phyloP scores from a whole-genome alignment of 441 rosid species.

The Gossypium davidsonii region DNA sequence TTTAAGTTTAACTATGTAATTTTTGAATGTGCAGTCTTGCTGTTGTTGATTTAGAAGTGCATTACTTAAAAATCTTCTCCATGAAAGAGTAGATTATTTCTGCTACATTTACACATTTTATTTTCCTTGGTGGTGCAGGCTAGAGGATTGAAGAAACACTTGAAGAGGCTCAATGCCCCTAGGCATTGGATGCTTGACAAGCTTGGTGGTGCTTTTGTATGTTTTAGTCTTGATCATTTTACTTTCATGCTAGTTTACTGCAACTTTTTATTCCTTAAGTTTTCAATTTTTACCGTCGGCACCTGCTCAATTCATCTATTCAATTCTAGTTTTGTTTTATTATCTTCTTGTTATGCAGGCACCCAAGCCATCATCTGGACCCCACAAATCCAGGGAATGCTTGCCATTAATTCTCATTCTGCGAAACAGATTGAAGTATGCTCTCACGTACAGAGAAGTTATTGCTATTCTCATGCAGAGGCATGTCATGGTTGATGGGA shows the following conservation, averaged over 20 bases:
- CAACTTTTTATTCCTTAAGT: neutral
- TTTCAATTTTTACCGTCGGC: neutral
- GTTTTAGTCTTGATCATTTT: neutral
- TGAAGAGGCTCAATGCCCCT: slow-evolving; percentile 66
- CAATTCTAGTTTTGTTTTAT: neutral
- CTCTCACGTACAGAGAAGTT: slow-evolving; percentile 64
- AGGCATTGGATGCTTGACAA: slow-evolving; percentile 67
- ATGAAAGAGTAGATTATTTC: neutral
- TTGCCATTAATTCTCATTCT: slow-evolving; percentile 62
- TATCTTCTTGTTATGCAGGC: slow-evolving; percentile 34
- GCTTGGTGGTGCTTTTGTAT: slow-evolving; percentile 63
- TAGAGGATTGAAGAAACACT: slow-evolving; percentile 51
- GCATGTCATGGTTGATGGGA: slow-evolving; percentile 60
- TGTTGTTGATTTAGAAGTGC: neutral
- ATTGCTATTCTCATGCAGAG: slow-evolving; percentile 70
- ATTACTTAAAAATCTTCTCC: neutral
- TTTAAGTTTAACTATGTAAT: neutral
- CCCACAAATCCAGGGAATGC: slow-evolving; percentile 82
- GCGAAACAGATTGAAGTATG: slow-evolving; percentile 73
- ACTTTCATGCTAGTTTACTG: neutral
- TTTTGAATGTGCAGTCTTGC: neutral
- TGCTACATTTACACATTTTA: neutral
- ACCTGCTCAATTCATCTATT: neutral
- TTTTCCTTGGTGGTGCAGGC: slow-evolving; percentile 23
- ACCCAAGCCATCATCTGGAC: slow-evolving; percentile 84